Percentiles rank a stretch among this genome's conserved stretches.
Conservation (phyloP, 2,329 filamentous ascomycete species). For the Botrytis aclada region DNA sequence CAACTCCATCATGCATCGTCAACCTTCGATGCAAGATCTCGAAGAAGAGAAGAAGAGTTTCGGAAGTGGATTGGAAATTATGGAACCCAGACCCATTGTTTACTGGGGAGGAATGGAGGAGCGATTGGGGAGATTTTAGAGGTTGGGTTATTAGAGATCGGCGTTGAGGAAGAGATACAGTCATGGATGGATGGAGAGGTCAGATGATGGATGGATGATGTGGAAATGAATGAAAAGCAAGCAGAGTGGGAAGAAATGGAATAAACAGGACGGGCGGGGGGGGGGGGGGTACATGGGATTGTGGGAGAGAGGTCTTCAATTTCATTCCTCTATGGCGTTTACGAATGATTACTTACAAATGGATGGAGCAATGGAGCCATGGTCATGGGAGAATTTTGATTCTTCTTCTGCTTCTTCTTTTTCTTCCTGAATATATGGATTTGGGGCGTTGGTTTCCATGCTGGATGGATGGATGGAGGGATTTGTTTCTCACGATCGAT, state of each 20-base stretch:
- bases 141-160: not conserved
- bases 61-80: slow-evolving; percentile 51
- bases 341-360: slow-evolving; percentile 2
- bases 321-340: slow-evolving; percentile 1
- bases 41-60: slow-evolving; percentile 56
- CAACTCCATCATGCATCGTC: slow-evolving; percentile 58
- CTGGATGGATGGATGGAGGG: not conserved
- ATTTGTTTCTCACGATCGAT: not conserved
- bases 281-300: slow-evolving; percentile 6
- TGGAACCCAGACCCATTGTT: slow-evolving; percentile 60
- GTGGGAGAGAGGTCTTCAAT: slow-evolving; percentile 20
- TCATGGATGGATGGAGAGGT: not conserved
- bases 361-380: not conserved
- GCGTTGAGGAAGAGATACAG: not conserved
- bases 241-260: no score
- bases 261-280: no score
- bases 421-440: not conserved
- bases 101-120: slow-evolving; percentile 62
- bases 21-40: slow-evolving; percentile 54
- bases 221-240: not conserved
- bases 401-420: not conserved
- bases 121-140: slow-evolving; percentile 8
- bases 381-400: not conserved
- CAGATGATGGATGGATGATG: no score
- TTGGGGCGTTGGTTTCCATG: slow-evolving; percentile 1